These are phyloP conservation scores for Trichoderma harzianum DNA, from an alignment of 2,329 filamentous ascomycete genomes.

Conservation along the genomic window DNA sequence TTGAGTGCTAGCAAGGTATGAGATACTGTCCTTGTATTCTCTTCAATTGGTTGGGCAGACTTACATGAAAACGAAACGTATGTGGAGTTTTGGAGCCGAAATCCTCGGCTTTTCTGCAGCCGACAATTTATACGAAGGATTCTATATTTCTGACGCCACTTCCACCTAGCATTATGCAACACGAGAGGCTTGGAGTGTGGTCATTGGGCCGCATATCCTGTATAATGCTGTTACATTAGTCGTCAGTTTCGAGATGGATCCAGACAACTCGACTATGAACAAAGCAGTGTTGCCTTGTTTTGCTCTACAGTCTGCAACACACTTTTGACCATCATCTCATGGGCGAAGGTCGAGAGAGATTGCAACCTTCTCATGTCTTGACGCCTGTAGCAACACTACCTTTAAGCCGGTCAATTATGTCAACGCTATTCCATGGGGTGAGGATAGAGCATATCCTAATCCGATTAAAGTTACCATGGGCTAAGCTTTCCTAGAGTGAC, in stretches of 20 bases:
- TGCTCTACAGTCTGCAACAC: neutral
- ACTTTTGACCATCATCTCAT: neutral
- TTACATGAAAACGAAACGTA: neutral
- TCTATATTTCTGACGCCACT: neutral
- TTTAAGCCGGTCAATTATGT: neutral
- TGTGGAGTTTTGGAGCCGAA: neutral
- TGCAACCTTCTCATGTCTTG: neutral
- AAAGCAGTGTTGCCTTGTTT: neutral
- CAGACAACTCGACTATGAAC: neutral
- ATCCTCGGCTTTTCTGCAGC: neutral
- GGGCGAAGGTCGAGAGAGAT: neutral
- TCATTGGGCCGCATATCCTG: neutral
- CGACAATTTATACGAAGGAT: neutral
- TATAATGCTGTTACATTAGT: neutral
- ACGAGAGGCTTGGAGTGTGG: neutral
- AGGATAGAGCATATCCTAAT: neutral
- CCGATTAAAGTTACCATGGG: neutral
- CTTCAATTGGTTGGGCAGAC: neutral
- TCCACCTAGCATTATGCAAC: accelerated
- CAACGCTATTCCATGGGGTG: too few species aligned
- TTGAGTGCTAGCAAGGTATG: neutral
- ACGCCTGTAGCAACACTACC: neutral
- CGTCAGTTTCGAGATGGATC: neutral
- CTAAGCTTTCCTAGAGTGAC: neutral
- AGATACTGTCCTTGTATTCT: neutral